A percentile compares a stretch with the other conserved stretches of the same genome.
Evolutionary conservation across 306 rosid species (phyloP).

Genomic region (barrel medic (Medicago truncatula)): MtrunA17r5.0-ANR NC_053043.1:15340001-15340500

Average conservation of each 20-base stretch:
- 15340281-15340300: slow-evolving; percentile 45
- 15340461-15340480: slow-evolving; percentile 1
- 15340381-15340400: slow-evolving; percentile 94
- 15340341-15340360: slow-evolving; percentile 28
- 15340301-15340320: slow-evolving; percentile 33
- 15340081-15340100: slow-evolving; percentile 1
- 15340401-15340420: slow-evolving; percentile 94
- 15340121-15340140: slow-evolving; percentile 14
- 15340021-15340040: neutral
- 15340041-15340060: neutral
- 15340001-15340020: neutral
- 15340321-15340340: neutral
- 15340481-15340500: slow-evolving; percentile 14
- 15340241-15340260: slow-evolving; percentile 30
- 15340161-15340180: slow-evolving; percentile 30
- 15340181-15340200: slow-evolving; percentile 30
- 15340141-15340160: slow-evolving; percentile 31
- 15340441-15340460: slow-evolving; percentile 27
- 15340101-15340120: slow-evolving; percentile 24
- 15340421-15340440: slow-evolving; percentile 57
- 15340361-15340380: slow-evolving; percentile 74
- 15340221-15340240: slow-evolving; percentile 31
- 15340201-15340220: slow-evolving; percentile 8
- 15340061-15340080: slow-evolving; percentile 9
- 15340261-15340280: slow-evolving; percentile 49